Evolutionary conservation across 345 rosid species (phyloP), one percentile per base, ranked within the genome.

Genomic region (Mallotus nudiflorus): DNA sequence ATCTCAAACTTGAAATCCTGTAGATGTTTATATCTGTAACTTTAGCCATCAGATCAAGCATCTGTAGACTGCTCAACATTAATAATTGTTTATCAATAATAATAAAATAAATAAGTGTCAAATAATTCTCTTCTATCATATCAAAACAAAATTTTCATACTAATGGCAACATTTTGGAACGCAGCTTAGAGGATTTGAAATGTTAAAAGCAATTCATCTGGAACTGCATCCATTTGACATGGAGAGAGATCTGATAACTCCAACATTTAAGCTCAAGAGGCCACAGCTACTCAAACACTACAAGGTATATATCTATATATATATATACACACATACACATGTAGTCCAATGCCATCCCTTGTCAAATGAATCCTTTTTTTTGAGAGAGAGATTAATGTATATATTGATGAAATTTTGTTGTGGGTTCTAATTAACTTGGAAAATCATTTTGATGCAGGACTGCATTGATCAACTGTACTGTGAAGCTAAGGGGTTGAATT

Each of bases 161-260:
- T 79, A 54, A 81, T 63, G 54, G 48, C 45, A 54, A 15, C 39
- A 46, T 8, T 13, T 24, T 20, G 15, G 74, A 54, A n/a, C n/a
- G 55, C 91, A 94, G 97, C 93, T 91, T 24, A 84, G 83, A 74
- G 97, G 98, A 69, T 94, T 94, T 68, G 98, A 94, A 81, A 78
- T 87, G 96, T 69, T 94, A 25, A 95, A 89, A 77, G 97, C 92
- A 1, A 84, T 90, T 66, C 81, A 92, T 73, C 73, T 95, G 83
- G 99, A 92, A 73, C 91, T 96, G 19, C 81, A 48, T 54, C 92
- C 81, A 13, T 92, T 95, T 67, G 93, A 90, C 80, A 88, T 95
- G 46, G 97, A 86, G 71, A 83, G 94, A 80, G 95, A 92, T 72
- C 78, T 95, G 73, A 68, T 92, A 67, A 95, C 97, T 35, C 97